Conservation (phyloP, 441 rosid species). For the Biscutella laevigata region DNA sequence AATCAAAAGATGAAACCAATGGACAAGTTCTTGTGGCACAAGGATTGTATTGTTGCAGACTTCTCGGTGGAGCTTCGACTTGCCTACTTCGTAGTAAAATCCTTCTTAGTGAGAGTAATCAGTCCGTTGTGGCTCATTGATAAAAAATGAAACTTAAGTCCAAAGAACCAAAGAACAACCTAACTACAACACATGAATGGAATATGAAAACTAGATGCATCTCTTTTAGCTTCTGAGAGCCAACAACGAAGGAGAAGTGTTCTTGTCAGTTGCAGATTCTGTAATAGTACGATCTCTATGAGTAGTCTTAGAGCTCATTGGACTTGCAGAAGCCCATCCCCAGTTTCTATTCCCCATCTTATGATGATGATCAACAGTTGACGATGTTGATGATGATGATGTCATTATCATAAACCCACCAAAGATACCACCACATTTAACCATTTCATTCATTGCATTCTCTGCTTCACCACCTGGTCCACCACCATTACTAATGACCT, state of each 20-base stretch:
- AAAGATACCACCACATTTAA: slow-evolving; percentile 81
- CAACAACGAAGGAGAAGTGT: slow-evolving; percentile 51
- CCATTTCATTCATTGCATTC: slow-evolving; percentile 51
- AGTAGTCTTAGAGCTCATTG: slow-evolving; percentile 70
- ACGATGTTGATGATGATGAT: slow-evolving; percentile 53
- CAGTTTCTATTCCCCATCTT: slow-evolving; percentile 42
- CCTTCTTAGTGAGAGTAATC: too few species aligned
- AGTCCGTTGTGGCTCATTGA: too few species aligned
- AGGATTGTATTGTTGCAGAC: too few species aligned
- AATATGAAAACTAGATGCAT: neutral
- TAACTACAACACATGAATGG: slow-evolving; percentile 24
- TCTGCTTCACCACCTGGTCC: slow-evolving; percentile 18
- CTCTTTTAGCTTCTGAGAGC: slow-evolving; percentile 45
- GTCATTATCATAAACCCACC: slow-evolving; percentile 80
- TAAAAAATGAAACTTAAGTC: too few species aligned
- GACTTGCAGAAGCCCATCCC: slow-evolving; percentile 89
- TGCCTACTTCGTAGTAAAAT: too few species aligned
- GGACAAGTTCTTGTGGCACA: too few species aligned
- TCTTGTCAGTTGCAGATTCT: slow-evolving; percentile 22
- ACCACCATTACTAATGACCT: slow-evolving; percentile 19
- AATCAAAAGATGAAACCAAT: slow-evolving; percentile 16
- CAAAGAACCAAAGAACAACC: slow-evolving; percentile 19
- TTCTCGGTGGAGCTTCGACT: too few species aligned
- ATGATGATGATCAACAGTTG: slow-evolving; percentile 35
- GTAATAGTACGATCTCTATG: slow-evolving; percentile 35